These are phyloP conservation scores for Antitrichia curtipendula DNA, from an alignment of 225 moss, liverwort and hornwort species.

Conservation along the genomic window DNA sequence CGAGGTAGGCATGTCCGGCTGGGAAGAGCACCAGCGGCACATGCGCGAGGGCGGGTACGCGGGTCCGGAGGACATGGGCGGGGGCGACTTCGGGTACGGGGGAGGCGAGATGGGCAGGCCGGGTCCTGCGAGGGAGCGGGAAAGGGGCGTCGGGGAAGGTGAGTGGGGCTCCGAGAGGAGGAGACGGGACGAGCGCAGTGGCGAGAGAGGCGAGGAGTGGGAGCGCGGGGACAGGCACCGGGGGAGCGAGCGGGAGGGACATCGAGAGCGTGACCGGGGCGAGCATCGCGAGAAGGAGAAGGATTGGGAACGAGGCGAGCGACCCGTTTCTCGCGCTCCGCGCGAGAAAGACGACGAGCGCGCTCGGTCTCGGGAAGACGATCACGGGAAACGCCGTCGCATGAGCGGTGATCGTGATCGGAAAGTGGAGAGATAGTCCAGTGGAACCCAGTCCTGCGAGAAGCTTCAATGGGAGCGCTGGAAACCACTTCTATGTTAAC, in stretches of 20 bases:
- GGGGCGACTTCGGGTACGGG: conserved; percentile 69
- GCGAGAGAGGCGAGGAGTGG: conserved; percentile 73
- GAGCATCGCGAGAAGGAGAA: conserved; percentile 86
- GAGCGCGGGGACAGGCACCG: conserved; percentile 70
- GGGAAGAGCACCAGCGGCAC: conserved; percentile 92
- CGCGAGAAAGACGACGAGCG: conserved; percentile 92
- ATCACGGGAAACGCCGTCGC: conserved; percentile 83
- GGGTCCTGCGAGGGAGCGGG: conserved; percentile 79
- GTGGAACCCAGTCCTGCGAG: not conserved
- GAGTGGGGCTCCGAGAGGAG: conserved; percentile 79
- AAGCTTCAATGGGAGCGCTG: not conserved
- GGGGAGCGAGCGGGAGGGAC: conserved; percentile 50
- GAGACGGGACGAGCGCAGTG: conserved; percentile 64
- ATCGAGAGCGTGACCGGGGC: conserved; percentile 32
- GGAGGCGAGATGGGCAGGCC: conserved; percentile 65
- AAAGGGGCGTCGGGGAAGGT: conserved; percentile 58
- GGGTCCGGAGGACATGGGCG: conserved; percentile 71
- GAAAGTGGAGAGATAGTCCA: conserved; percentile 65
- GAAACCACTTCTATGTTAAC: not conserved
- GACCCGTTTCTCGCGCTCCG: conserved; percentile 43
- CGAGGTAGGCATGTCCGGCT: conserved; percentile 70
- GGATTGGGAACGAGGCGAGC: conserved; percentile 80
- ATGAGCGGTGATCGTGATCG: conserved; percentile 81
- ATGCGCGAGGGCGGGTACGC: conserved; percentile 72
- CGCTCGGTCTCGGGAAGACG: conserved; percentile 79